Base-by-base conservation (phyloP, 768 basidiomycete genomes). In the Tubosaeta sp. region DNA sequence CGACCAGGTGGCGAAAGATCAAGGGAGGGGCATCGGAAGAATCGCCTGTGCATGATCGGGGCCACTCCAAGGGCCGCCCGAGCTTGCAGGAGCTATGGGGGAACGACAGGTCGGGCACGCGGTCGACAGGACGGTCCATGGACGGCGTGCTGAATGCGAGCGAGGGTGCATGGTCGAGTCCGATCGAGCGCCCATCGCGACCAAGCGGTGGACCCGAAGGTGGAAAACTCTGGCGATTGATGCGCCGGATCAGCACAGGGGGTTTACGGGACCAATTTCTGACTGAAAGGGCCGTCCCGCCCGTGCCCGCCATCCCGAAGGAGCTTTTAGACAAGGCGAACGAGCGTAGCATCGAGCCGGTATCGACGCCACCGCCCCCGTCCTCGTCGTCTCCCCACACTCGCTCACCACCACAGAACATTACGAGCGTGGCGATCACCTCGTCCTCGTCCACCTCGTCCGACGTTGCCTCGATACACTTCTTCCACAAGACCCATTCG, bases 211-310 rank as follows among this genome's bases (percentile, higher is more conserved):
- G 33, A 13, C 43, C 43, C 6, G 71, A 74, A 6, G 71, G 75
- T 7, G 73, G 72, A 45, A 81, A 74, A 59, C 65, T 87, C 2
- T 87, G 84, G 84, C 84, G 76, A 65, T 62, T 89, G 46, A 76
- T 88, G 75, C 87, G 85, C 65, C 76, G 83, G 37, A 80, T 89
- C 54, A 86, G 84, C 54, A 77, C 80, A 0, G 81, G 83, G 8
- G 82, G 75, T 9, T 65, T 87, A 39, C 76, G 82, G 51, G 86
- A 87, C 16, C 81, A 76, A 58, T 62, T 55, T 35, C 52, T 50
- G 27, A 48, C 52, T 12, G 57, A 59, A 26, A 57, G 61, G 11
- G 51, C 55, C 1, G 73, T 76, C 11, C 84, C 83, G 0, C 85
- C 85, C 16, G 81, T 86, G 0, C 85, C 85, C 35, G 74, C 78